Evolutionary conservation across 805 yeast species (phyloP), one percentile per base, ranked within the genome.

Genomic region (Starmerella gropengiesseri): DNA sequence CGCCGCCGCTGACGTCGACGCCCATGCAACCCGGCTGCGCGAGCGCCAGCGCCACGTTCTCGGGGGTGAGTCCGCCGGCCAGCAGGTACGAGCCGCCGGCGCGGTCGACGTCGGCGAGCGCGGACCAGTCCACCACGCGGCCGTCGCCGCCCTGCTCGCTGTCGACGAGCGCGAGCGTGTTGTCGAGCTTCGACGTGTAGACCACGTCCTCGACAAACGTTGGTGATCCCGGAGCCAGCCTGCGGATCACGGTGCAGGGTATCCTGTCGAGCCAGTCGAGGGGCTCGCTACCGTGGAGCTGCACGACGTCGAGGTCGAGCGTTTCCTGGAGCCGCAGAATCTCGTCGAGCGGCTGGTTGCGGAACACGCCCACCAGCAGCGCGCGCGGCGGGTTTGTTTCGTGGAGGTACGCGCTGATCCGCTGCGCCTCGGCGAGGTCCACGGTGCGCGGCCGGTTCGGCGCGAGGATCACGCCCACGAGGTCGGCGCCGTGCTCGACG

Each of bases 121-220:
- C 47, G 2, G 63, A 56, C 97, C 97, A 89, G 57, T 81, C 76
- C 14, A 86, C 71, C n/a, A 65, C 54, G 42, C 74, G 73, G 5
- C 98, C 98, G 51, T 85, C 91, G 1, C 98, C 98, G 9, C 98
- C 98, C 2, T 70, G 70, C 54, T 83, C 95, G 2, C 94, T 79
- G 56, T 91, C 98, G 16, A 89, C 65, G 37, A 91, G 65, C 1
- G 86, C 75, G 4, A 61, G 57, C 3, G 55, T 50, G 4, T 57
- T 42, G 8, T 51, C 43, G 7, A 20, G 5, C 12, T 27, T 17
- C 7, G 38, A 25, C 5, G 33, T 19, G 3, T 11, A 6, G 22
- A 35, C 29, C 9, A 39, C 41, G 14, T 66, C 53, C 12, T 55
- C 58, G 3, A 54, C 49, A 47, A 74, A 66, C 13, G 60, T 60